Conservation (phyloP, 306 rosid genomes). For the Cicer judaicum region DNA sequence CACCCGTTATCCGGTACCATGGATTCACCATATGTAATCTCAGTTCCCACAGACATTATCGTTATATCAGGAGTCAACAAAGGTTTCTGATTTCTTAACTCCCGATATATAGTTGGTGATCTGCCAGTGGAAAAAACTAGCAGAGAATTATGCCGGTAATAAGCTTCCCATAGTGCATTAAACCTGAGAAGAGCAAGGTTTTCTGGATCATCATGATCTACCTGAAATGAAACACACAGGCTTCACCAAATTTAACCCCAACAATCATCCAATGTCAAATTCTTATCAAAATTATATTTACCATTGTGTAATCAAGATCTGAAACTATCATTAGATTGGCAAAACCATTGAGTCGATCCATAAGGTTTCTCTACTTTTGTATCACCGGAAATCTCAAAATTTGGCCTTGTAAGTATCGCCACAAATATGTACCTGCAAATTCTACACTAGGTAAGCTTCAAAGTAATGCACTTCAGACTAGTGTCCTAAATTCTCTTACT, state of each 20-base stretch:
- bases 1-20: conserved; percentile 67
- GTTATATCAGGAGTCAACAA: conserved; percentile 79
- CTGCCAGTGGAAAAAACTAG: conserved; percentile 93
- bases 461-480: conserved; percentile 8
- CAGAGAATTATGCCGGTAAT: conserved; percentile 76
- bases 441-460: conserved; percentile 25
- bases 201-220: conserved; percentile 73
- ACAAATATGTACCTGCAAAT: conserved; percentile 5
- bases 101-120: conserved; percentile 61
- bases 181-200: conserved; percentile 70
- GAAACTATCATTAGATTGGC: conserved; percentile 82
- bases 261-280: conserved; percentile 1
- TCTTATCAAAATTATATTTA: conserved; percentile 39
- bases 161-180: conserved; percentile 83
- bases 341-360: conserved; percentile 65
- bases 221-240: conserved; percentile 53
- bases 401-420: conserved; percentile 25
- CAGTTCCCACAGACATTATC: conserved; percentile 85
- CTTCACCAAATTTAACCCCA: conserved; percentile 13
- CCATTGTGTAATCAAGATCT: conserved; percentile 90
- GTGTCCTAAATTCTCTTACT: neutral
- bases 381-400: conserved; percentile 20
- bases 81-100: conserved; percentile 65
- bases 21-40: conserved; percentile 67
- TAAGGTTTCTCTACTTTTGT: conserved; percentile 23